Base-by-base conservation (phyloP, 164 flowering plant genomes). In the Liquidambar formosana region DNA sequence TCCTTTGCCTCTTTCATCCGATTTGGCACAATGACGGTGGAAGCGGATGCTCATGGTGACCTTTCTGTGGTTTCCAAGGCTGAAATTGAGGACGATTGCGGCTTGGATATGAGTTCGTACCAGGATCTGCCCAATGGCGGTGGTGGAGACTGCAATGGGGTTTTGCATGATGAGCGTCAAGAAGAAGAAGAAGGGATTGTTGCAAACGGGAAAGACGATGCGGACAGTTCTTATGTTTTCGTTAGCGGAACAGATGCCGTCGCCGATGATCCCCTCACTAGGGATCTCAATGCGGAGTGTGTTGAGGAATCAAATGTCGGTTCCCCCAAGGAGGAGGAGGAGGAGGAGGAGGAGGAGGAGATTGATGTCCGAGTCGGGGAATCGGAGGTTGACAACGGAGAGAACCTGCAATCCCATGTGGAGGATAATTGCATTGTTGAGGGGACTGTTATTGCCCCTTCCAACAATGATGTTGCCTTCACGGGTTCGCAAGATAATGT, bases 151-250 rank as follows among this genome's bases (percentile, higher is more conserved):
- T 61, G 64, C 21, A 61, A 61, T 21, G 64, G 64, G 64, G 49
- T 19, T 13, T 13, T 13, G 46, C 63, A 53, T 18, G 69, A 67
- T 11, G 58, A 54, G 22, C 16, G 2, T n/a, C 6, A 47, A n/a
- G n/a, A n/a, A n/a, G 46, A 57, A 44, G 72, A 38, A 23, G 53
- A 41, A 1, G 41, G 18, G 19, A 22, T 21, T 53, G 13, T 19
- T 3, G 33, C 15, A 0, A 48, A 63, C 19, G 57, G 43, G 25
- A 71, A 65, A 48, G 77, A 61, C 8, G 58, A 57, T 19, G 22
- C 52, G 4, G 83, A 84, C 27, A 60, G 71, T 61, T 76, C 82
- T 27, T 82, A 75, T 56, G 87, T 78, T 48, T 78, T 76, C 46
- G 73, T 76, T 8, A 52, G 12, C 28, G 73, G 66, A 2, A 46